phyloP scores from a whole-genome alignment of 768 basidiomycete species.

The Aureoboletus auriporus region DNA sequence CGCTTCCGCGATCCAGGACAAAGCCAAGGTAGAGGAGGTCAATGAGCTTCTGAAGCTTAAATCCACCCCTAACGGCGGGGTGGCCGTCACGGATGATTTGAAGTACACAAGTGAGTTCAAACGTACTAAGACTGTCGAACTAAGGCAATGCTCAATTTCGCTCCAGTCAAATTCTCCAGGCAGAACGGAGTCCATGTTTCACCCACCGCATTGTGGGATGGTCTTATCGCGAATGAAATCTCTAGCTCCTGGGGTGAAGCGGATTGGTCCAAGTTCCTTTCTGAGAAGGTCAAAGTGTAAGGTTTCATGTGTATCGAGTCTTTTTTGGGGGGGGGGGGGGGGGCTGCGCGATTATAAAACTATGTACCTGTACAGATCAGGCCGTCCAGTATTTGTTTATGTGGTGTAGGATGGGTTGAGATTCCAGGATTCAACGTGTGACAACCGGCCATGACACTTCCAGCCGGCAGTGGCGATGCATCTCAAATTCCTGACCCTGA shows the following conservation, averaged over 20 bases:
- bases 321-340: too few relatives aligned
- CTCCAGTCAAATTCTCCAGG: slow-evolving; percentile 79
- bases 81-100: slow-evolving; percentile 77
- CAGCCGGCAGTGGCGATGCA: too few relatives aligned
- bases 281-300: slow-evolving; percentile 48
- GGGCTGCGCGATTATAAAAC: too few relatives aligned
- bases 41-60: slow-evolving; percentile 61
- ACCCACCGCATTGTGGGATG: slow-evolving; percentile 77
- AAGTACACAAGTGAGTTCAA: slow-evolving; percentile 76
- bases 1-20: slow-evolving; percentile 45
- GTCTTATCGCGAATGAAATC: slow-evolving; percentile 64
- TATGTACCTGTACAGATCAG: too few relatives aligned
- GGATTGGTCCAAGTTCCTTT: slow-evolving; percentile 79
- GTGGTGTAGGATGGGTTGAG: too few relatives aligned
- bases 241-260: slow-evolving; percentile 78
- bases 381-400: too few relatives aligned
- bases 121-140: not conserved
- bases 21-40: slow-evolving; percentile 46
- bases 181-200: slow-evolving; percentile 94
- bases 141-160: not conserved
- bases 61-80: slow-evolving; percentile 69
- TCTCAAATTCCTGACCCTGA: too few relatives aligned
- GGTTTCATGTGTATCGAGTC: too few relatives aligned
- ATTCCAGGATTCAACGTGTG: too few relatives aligned
- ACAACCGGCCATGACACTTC: too few relatives aligned